Conservation (phyloP, 2,329 filamentous ascomycete genomes). For the Talaromyces sp. region DNA sequence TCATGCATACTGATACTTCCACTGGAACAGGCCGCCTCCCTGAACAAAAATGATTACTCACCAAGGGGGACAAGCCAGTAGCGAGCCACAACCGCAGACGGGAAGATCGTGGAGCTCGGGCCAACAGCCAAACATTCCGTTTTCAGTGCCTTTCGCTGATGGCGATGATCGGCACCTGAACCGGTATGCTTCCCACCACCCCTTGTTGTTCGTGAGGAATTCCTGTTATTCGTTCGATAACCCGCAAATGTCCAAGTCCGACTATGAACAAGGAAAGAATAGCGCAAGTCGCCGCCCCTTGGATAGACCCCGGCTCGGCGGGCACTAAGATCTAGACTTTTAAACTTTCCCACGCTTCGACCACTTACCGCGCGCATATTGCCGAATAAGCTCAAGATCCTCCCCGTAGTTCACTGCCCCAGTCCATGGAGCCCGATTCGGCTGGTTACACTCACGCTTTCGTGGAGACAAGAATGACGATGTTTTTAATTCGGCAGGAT, state of each 20-base stretch:
- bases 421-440: slow-evolving; percentile 12
- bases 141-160: slow-evolving; percentile 15
- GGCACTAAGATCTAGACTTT: slow-evolving; percentile 14
- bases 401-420: neutral
- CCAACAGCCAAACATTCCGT: slow-evolving; percentile 19
- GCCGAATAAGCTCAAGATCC: slow-evolving; percentile 8
- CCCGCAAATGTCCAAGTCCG: slow-evolving; percentile 9
- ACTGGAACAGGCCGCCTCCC: neutral
- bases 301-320: slow-evolving; percentile 3
- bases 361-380: slow-evolving; percentile 17
- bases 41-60: no score
- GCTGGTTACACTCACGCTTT: slow-evolving; percentile 25
- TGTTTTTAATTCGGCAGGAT: slow-evolving; percentile 13
- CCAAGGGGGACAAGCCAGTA: neutral
- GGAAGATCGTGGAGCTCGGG: slow-evolving; percentile 11
- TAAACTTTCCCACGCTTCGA: slow-evolving; percentile 1
- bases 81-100: neutral
- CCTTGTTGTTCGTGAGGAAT: neutral
- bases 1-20: neutral
- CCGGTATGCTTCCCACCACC: neutral
- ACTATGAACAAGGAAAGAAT: slow-evolving; percentile 1
- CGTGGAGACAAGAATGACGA: slow-evolving; percentile 16
- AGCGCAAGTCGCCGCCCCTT: slow-evolving; percentile 5
- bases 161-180: slow-evolving; percentile 14
- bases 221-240: neutral